Base-by-base conservation (phyloP, 805 yeast genomes). In the Maudiozyma barnettii region DNA sequence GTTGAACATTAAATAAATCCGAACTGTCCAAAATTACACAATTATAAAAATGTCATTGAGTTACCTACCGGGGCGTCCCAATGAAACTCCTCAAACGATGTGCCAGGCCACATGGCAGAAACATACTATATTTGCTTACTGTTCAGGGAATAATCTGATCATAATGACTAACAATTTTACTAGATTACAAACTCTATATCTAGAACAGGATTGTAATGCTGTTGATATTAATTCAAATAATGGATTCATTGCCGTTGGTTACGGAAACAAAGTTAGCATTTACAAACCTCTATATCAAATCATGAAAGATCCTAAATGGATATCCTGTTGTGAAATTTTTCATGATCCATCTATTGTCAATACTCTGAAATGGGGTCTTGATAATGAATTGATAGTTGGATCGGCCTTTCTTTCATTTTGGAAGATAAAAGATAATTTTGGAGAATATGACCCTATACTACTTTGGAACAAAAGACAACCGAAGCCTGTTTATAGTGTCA, bases 21-120 rank as follows among this genome's bases (percentile, higher is more conserved):
- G 10, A 2, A 26, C 30, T 9, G 10, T 6, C 8, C 8, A 26
- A 26, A 6, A 9, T 26, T 6, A 26, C 30, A 9, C 8, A 26
- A 26, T 26, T 26, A 2, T 26, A 33, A 7, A 14, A 19, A 80
- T 82, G 88, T 70, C 83, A 5, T 63, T 84, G 46, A 78, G 78
- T 49, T 81, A 84, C 58, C 77, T 86, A 41, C 96, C 96, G 2
- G 97, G 97, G 1, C 86, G 85, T 59, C 93, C 93, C 18, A 84
- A 82, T 60, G 64, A 70, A 41, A 61, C 76, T 1, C 71, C 69
- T 13, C 76, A 76, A 53, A 69, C 87, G 0, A 75, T 79, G 21
- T 70, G 78, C 38, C 82, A 79, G 50, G 75, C 72, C 6, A 66
- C 68, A 36, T 88, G 95, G 95, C 78, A 78, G 47, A 71, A 72